Percentiles rank a stretch among this genome's conserved stretches.
phyloP scores from a whole-genome alignment of 192 early-diverging fungal genomes.

The Phlyctochytrium bullatum region DNA sequence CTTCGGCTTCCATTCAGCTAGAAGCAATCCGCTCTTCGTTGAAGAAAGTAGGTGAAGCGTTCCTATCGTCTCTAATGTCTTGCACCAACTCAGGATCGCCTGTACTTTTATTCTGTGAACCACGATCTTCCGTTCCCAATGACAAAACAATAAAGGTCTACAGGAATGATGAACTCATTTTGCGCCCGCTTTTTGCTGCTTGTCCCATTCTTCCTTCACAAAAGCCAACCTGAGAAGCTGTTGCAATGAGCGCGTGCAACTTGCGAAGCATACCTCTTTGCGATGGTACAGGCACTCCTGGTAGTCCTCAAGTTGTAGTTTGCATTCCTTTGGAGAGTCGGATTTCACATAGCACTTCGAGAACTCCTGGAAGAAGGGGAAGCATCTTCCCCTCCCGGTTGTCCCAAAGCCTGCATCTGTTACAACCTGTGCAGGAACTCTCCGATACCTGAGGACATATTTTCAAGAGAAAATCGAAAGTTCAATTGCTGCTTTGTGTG shows the following conservation, averaged over 20 bases:
- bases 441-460: neutral
- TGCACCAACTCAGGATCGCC: too few relatives aligned
- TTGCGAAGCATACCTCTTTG: constrained; percentile 73
- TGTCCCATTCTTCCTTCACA: constrained; percentile 21
- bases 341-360: constrained; percentile 87
- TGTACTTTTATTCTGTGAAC: too few relatives aligned
- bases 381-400: constrained; percentile 86
- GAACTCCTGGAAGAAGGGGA: constrained; percentile 96
- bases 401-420: constrained; percentile 56
- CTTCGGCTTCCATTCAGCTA: neutral
- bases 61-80: too few relatives aligned
- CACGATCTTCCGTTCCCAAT: too few relatives aligned
- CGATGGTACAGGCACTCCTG: constrained; percentile 93
- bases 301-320: constrained; percentile 85
- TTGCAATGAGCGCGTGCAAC: neutral
- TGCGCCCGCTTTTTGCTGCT: constrained; percentile 21
- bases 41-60: constrained; percentile 18
- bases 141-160: neutral
- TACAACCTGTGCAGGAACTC: too few relatives aligned
- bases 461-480: neutral
- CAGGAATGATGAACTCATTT: constrained; percentile 4
- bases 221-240: constrained; percentile 29
- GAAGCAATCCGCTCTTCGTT: neutral
- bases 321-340: constrained; percentile 73
- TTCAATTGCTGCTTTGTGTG: neutral